Percentiles rank a stretch among this genome's conserved stretches.
These are phyloP conservation scores for Zostera marina DNA, from an alignment of 116 monocot genomes.

Conservation along the genomic window DNA sequence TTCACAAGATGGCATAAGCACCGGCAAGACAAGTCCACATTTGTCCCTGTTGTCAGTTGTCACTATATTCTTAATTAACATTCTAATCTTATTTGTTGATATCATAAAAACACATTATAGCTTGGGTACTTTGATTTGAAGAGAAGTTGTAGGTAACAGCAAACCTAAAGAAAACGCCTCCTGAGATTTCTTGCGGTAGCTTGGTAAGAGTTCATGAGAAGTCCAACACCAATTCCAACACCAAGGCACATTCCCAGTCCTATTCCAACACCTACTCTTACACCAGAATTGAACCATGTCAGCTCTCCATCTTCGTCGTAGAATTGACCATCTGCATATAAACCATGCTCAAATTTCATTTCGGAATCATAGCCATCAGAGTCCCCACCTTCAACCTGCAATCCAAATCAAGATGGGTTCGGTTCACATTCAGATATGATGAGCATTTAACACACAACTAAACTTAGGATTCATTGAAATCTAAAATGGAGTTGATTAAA, in stretches of 20 bases:
- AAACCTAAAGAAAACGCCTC: constrained; percentile 27
- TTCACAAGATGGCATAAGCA: no score
- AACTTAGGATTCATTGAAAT: no score
- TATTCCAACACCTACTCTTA: constrained; percentile 29
- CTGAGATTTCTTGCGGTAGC: constrained; percentile 16
- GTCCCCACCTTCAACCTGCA: constrained; percentile 31
- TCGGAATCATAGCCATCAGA: constrained; percentile 29
- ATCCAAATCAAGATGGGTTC: neutral
- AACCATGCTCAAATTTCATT: constrained; percentile 15
- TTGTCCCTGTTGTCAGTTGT: no score
- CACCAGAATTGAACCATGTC: constrained; percentile 33
- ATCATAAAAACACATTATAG: no score
- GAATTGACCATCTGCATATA: constrained; percentile 40
- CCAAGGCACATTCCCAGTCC: constrained; percentile 32
- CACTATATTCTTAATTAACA: no score
- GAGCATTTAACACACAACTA: no score
- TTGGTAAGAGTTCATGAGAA: constrained; percentile 28
- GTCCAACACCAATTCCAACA: constrained; percentile 22
- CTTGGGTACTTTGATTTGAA: neutral
- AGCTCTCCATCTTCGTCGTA: constrained; percentile 28
- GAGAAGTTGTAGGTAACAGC: neutral
- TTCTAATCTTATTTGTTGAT: no score
- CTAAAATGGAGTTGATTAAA: no score
- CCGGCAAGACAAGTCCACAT: no score
- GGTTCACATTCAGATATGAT: no score